These are phyloP conservation scores for Trichoderma sp. DNA, from an alignment of 2,329 filamentous ascomycete genomes.

Conservation along the genomic window DNA sequence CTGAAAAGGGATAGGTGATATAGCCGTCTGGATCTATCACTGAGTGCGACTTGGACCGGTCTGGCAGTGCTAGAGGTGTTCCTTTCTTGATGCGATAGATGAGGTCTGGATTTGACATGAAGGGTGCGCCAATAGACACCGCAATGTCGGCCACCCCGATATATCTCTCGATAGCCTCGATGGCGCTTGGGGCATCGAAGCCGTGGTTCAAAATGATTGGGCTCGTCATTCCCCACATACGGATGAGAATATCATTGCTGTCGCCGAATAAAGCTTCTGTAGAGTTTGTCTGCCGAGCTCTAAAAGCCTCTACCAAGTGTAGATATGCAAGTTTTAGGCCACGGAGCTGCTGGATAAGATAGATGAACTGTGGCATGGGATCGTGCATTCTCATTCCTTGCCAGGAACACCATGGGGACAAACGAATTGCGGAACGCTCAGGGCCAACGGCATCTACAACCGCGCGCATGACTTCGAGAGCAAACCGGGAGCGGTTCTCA, in stretches of 20 bases:
- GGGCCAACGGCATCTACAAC: not conserved
- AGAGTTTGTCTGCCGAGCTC: not conserved
- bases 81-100: not conserved
- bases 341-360: constrained; percentile 4
- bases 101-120: not conserved
- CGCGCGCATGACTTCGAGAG: not conserved
- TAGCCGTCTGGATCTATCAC: not conserved
- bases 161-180: not conserved
- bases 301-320: not conserved
- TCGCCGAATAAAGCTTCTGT: not conserved
- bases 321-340: not conserved
- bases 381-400: not conserved
- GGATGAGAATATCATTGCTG: not conserved
- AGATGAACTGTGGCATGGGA: not conserved
- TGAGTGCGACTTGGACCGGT: not conserved
- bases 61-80: not conserved
- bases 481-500: not conserved
- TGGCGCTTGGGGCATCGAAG: not conserved
- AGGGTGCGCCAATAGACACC: not conserved
- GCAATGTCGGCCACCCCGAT: not conserved
- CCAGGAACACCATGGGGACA: not conserved
- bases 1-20: not conserved
- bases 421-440: not conserved
- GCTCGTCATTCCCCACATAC: not conserved
- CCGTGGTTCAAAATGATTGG: not conserved